Base-by-base conservation (phyloP, 202 grass and related monocot genomes). In the Zoysia matrella region DNA sequence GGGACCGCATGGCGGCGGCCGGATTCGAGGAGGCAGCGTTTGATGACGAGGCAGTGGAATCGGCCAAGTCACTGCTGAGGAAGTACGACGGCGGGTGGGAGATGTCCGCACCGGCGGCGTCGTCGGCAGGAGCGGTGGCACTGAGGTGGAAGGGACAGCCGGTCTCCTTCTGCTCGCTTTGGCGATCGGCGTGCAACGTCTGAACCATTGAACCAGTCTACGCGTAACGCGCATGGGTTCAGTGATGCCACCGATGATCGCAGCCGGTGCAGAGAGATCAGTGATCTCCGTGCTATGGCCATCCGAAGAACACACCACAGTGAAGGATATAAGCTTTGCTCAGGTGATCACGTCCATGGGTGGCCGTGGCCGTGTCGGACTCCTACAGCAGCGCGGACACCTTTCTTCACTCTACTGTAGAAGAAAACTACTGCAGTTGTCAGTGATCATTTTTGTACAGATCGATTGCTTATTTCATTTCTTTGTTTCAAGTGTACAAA, bases 81-180 rank as follows among this genome's bases (percentile, higher is more conserved):
- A 99, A 99, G 81, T 99, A 92, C 71, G 96, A 99, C 48, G 79
- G 87, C 65, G 87, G 94, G 1, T 99, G 96, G 96, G 96, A 99
- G 80, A 92, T 95, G 89, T 53, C 30, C 30, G 30, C 30, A 36
- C 30, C 69, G 36, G 46, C 42, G 36, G 48, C 22, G 11, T 8
- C 78, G 3, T 73, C 64, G 1, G 53, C 12, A 48, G 53, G 65
- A 44, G 65, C 80, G 11, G 87, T 93, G 80, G 83, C 86, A 64
- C 64, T 99, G n/a, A 48, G 89, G 85, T 99, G 96, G 96, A 99
- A 99, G 78, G 89, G 85, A 7, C 96, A 92, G 48, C 89, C 85
- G 9, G 96, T 95, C 72, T 92, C 93, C 0, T 95, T 99, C 80
- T 99, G 96, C 74, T 99, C 96, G 60, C 83, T 99, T 55, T 95